Percentiles rank a stretch among this genome's conserved stretches.
phyloP scores from a whole-genome alignment of 179 eudicot species.

The Pouteria campechiana region DNA sequence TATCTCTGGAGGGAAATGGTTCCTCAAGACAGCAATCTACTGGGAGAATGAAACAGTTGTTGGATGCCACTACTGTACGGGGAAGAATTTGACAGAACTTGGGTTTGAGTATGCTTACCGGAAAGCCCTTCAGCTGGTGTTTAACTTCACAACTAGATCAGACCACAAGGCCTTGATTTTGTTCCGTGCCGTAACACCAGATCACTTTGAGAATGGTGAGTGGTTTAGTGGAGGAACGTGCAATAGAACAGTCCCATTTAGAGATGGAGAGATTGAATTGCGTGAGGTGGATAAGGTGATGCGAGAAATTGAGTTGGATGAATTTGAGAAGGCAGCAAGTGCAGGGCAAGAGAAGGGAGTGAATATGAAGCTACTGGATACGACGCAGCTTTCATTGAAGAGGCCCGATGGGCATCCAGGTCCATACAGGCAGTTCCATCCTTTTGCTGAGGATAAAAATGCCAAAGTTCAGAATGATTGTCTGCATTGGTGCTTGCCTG shows the following conservation, averaged over 20 bases:
- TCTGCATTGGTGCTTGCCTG: constrained; percentile 93
- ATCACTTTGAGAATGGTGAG: constrained; percentile 80
- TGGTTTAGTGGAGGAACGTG: constrained; percentile 80
- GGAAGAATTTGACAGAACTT: constrained; percentile 45
- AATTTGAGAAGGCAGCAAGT: constrained; percentile 25
- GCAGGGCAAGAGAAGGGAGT: constrained; percentile 11
- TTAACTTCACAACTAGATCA: constrained; percentile 28
- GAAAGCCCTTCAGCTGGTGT: constrained; percentile 23
- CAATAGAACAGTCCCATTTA: constrained; percentile 38
- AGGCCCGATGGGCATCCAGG: constrained; percentile 96
- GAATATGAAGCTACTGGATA: constrained; percentile 37
- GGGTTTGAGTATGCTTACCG: constrained; percentile 53
- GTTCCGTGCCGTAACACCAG: constrained; percentile 55
- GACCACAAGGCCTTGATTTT: constrained; percentile 29
- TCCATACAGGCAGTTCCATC: constrained; percentile 47
- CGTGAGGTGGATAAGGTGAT: constrained; percentile 22
- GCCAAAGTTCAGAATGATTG: constrained; percentile 67
- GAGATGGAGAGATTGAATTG: constrained; percentile 25
- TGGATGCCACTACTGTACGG: constrained; percentile 71
- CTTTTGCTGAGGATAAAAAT: constrained; percentile 36
- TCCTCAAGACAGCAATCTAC: constrained; percentile 60
- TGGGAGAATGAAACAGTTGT: constrained; percentile 41
- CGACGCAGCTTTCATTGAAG: constrained; percentile 39
- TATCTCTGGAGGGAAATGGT: constrained; percentile 82
- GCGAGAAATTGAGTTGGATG: constrained; percentile 53